Base-by-base conservation (phyloP, 2,329 filamentous ascomycete genomes). In the Sordariomycetes sp. region DNA sequence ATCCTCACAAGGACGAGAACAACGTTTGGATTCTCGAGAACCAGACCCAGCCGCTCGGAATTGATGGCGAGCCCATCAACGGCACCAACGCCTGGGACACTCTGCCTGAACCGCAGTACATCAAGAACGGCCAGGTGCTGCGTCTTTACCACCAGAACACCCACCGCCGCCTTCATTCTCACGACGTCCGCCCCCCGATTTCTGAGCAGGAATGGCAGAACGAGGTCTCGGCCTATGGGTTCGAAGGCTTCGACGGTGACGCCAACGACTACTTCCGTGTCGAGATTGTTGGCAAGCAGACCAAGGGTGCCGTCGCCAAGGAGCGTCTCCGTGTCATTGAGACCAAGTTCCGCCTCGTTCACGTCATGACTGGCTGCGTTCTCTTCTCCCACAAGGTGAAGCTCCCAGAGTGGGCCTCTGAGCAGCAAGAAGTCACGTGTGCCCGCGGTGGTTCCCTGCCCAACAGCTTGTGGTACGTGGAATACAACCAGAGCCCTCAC, bases 321-420 rank as follows among this genome's bases (percentile, higher is more conserved):
- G 75, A 84, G 48, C 81, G 88, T 21, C 55, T 98, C 33, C 79
- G 92, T 39, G 95, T 92, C 19, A 96, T 98, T 43, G 81, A 98
- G 63, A 87, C 87, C 48, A 96, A 96, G 65, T 98, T 98, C 68
- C 83, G 79, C 53, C 81, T 98, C 29, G 75, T 96, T 21, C 92
- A 98, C 54, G 64, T 94, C 55, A 96, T 98, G 92, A 94, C 87
- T 42, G 88, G 90, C 30, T 98, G 92, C 54, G 84, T 82, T 10
- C 71, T 98, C 17, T 98, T 98, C 69, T 96, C 90, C 1, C 92
- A 98, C 72, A 96, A 95, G 66, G 88, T 96, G 55, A 98, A 98
- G 68, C 79, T 98, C 38, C 92, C 92, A 4, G 87, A 94, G 3
- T 98, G 92, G 92, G 92, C 85, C 30, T 98, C 82, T 34, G 92